phyloP scores from a whole-genome alignment of 2,329 filamentous ascomycete species.

The Aspergillus sclerotialis region DNA sequence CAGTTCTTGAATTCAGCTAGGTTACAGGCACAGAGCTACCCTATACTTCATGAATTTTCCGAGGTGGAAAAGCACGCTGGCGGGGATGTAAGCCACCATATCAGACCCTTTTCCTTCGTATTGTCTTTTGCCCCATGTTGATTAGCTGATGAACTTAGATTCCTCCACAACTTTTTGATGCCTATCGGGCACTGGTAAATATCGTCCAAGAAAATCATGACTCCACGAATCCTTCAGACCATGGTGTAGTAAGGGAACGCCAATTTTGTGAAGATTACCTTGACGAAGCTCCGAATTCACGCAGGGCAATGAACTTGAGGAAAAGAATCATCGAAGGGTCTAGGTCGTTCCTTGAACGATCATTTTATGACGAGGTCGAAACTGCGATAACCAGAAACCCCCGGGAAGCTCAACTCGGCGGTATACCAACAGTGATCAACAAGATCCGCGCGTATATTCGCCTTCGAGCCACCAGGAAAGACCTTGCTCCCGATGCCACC shows the following conservation, averaged over 20 bases:
- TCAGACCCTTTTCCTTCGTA: constrained; percentile 1
- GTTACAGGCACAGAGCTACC: constrained; percentile 59
- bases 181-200: constrained; percentile 72
- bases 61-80: constrained; percentile 64
- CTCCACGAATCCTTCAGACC: constrained; percentile 51
- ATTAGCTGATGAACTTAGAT: constrained; percentile 41
- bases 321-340: constrained; percentile 76
- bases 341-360: constrained; percentile 69
- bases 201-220: constrained; percentile 68
- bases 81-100: constrained; percentile 48
- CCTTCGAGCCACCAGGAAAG: constrained; percentile 69
- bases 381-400: constrained; percentile 73
- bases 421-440: constrained; percentile 77
- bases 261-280: constrained; percentile 71
- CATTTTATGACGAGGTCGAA: constrained; percentile 74
- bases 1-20: constrained; percentile 70
- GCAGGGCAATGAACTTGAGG: constrained; percentile 59
- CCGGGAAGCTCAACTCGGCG: constrained; percentile 80
- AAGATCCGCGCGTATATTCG: constrained; percentile 91
- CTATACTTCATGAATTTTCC: constrained; percentile 68
- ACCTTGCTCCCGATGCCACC: constrained; percentile 72
- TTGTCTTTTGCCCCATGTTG: background rate
- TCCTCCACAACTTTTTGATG: constrained; percentile 68
- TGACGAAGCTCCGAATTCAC: constrained; percentile 63
- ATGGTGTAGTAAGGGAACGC: constrained; percentile 64